phyloP scores from a whole-genome alignment of 768 basidiomycete species.

The Lentinula boryana region DNA sequence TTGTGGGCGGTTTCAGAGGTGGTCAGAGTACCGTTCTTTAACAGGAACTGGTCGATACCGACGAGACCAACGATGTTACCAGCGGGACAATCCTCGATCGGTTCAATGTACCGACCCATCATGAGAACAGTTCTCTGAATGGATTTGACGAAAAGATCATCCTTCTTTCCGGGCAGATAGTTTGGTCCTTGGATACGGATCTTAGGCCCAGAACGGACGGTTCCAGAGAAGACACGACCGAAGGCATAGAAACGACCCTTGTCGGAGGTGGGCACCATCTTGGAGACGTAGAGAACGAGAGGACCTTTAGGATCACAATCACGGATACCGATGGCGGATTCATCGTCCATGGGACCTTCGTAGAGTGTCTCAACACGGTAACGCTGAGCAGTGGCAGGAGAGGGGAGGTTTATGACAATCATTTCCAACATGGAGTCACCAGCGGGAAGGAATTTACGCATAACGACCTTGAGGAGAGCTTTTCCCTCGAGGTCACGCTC shows the following conservation, averaged over 20 bases:
- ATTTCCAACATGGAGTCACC: slow-evolving; percentile 99
- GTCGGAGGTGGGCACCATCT: slow-evolving; percentile 99
- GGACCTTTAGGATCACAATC: slow-evolving; percentile 97
- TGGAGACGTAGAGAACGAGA: slow-evolving; percentile 96
- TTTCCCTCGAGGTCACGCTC: slow-evolving; percentile 96
- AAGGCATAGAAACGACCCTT: slow-evolving; percentile 99
- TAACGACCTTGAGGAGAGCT: slow-evolving; percentile 91
- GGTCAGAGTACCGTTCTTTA: slow-evolving; percentile 98
- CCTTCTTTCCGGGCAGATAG: slow-evolving; percentile 98
- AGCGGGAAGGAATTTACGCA: slow-evolving; percentile 99
- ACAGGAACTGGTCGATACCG: slow-evolving; percentile 99
- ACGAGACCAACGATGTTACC: slow-evolving; percentile 99
- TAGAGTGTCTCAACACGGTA: slow-evolving; percentile 99
- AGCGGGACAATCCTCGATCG: slow-evolving; percentile 98
- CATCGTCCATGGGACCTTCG: slow-evolving; percentile 99
- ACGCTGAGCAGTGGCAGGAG: slow-evolving; percentile 92
- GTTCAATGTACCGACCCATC: slow-evolving; percentile 99
- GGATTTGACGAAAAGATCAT: slow-evolving; percentile 95
- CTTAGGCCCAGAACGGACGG: slow-evolving; percentile 95
- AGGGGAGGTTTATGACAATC: slow-evolving; percentile 99
- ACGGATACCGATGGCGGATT: slow-evolving; percentile 96
- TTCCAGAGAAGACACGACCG: slow-evolving; percentile 99
- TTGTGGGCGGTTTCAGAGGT: slow-evolving; percentile 99
- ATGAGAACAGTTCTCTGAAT: slow-evolving; percentile 98
- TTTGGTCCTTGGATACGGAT: slow-evolving; percentile 99